These are phyloP conservation scores for Postia placenta DNA, from an alignment of 768 basidiomycete species.

Conservation along the genomic window DNA sequence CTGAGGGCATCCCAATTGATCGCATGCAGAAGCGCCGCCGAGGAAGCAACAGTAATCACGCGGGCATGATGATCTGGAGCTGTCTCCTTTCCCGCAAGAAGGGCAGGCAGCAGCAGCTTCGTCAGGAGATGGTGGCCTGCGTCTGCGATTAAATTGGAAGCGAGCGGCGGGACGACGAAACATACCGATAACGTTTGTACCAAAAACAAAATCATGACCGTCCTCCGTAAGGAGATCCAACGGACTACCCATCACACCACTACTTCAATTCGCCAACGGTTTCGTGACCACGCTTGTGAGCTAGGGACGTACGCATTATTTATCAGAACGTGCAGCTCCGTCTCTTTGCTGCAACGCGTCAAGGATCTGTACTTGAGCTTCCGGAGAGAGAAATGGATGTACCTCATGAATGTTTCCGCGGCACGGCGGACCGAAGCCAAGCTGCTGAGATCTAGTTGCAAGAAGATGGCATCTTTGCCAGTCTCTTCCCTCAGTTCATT, in stretches of 20 bases:
- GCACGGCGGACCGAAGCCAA: constrained; percentile 29
- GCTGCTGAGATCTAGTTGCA: constrained; percentile 36
- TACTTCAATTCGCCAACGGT: constrained; percentile 10
- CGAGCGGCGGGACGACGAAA: background rate
- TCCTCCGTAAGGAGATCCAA: constrained; percentile 34
- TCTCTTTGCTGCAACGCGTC: constrained; percentile 31
- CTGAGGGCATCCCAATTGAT: constrained; percentile 34
- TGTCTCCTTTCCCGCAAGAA: constrained; percentile 31
- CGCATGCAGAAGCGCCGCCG: constrained; percentile 23
- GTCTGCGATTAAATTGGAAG: constrained; percentile 8
- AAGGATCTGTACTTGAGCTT: constrained; percentile 10
- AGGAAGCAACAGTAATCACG: constrained; percentile 40
- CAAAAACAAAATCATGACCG: constrained; percentile 53
- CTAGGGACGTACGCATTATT: constrained; percentile 49
- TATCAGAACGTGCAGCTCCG: constrained; percentile 38
- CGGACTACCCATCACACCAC: constrained; percentile 45
- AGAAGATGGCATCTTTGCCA: constrained; percentile 32
- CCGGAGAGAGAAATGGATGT: background rate
- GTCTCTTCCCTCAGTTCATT: constrained; percentile 38
- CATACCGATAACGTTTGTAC: constrained; percentile 48
- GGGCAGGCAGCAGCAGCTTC: constrained; percentile 38
- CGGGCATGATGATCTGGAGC: constrained; percentile 35
- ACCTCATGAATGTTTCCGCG: constrained; percentile 32
- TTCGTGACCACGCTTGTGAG: constrained; percentile 15
- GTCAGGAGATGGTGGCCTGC: constrained; percentile 59